These are phyloP conservation scores for Chrysoporthe puriensis DNA, from an alignment of 2,329 filamentous ascomycete genomes.

Conservation along the genomic window DNA sequence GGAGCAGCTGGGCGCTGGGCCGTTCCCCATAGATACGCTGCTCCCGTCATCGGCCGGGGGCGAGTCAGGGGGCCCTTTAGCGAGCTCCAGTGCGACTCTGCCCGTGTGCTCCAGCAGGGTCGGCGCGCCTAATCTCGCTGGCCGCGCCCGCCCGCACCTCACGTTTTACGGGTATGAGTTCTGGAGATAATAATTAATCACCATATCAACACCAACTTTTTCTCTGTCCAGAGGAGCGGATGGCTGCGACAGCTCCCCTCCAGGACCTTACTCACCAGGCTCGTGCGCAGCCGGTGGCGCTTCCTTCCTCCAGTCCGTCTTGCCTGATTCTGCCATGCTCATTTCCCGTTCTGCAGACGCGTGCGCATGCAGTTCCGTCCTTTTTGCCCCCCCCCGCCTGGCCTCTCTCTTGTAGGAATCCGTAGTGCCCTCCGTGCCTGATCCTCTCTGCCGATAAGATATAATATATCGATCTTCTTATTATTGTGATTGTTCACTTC, in stretches of 20 bases:
- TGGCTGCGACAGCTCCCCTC: background rate
- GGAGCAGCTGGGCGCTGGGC: background rate
- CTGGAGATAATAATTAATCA: background rate
- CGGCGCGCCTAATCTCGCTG: background rate
- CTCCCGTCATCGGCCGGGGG: background rate
- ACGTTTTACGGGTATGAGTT: too few species aligned
- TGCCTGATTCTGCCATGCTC: conserved; percentile 11
- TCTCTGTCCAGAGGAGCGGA: background rate
- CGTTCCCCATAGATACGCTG: background rate
- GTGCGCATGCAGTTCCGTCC: background rate
- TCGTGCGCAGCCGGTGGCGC: too few species aligned
- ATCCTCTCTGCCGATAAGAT: too few species aligned
- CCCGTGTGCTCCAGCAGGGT: conserved; percentile 2
- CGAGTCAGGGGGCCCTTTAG: background rate
- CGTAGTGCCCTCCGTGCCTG: background rate
- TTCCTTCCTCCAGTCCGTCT: conserved; percentile 1
- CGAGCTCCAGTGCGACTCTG: background rate
- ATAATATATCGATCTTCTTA: background rate
- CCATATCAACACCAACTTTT: background rate
- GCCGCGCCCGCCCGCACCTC: background rate
- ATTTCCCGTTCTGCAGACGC: conserved; percentile 8
- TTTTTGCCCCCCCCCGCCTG: background rate
- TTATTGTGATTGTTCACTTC: background rate
- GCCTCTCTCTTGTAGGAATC: background rate
- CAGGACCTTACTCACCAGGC: background rate